A percentile compares a stretch with the other conserved stretches of the same genome.
phyloP scores from a whole-genome alignment of 2,329 filamentous ascomycete species.

The Lomentospora prolificans region DNA sequence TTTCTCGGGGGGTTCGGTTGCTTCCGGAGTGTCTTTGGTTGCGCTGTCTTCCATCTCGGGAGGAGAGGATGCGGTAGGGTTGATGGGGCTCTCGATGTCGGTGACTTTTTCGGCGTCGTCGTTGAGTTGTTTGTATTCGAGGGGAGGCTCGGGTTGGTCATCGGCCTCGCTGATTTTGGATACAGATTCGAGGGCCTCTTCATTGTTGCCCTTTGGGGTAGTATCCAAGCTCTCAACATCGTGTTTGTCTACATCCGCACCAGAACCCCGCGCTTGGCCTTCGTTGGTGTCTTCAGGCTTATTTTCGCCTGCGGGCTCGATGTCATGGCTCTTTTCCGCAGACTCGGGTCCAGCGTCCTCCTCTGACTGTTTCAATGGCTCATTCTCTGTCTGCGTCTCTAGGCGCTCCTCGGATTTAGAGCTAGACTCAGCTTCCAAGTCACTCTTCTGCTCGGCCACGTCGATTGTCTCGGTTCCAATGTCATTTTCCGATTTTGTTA shows the following conservation, averaged over 20 bases:
- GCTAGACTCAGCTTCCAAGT: too few relatives aligned
- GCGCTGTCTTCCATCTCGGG: not conserved
- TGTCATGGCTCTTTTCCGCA: not conserved
- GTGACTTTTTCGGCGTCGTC: not conserved
- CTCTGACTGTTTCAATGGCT: not conserved
- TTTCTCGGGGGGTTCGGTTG: not conserved
- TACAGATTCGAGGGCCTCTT: not conserved
- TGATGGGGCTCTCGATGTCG: not conserved
- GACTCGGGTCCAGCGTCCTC: not conserved
- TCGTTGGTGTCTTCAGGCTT: not conserved
- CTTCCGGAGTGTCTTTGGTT: not conserved
- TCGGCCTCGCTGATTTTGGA: not conserved
- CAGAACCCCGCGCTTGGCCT: too few relatives aligned
- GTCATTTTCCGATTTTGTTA: too few relatives aligned
- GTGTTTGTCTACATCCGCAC: too few relatives aligned
- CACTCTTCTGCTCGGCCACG: too few relatives aligned
- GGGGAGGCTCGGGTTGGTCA: not conserved
- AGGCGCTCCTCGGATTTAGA: not conserved
- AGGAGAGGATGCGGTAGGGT: not conserved
- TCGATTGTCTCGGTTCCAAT: too few relatives aligned
- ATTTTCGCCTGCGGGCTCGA: not conserved
- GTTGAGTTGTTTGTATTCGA: not conserved
- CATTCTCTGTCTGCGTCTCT: not conserved
- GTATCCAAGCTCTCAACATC: too few relatives aligned
- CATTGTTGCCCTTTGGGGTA: too few relatives aligned